Evolutionary conservation across 2,329 filamentous ascomycete species (phyloP).

Genomic region (Trematosphaeria pertusa): DNA sequence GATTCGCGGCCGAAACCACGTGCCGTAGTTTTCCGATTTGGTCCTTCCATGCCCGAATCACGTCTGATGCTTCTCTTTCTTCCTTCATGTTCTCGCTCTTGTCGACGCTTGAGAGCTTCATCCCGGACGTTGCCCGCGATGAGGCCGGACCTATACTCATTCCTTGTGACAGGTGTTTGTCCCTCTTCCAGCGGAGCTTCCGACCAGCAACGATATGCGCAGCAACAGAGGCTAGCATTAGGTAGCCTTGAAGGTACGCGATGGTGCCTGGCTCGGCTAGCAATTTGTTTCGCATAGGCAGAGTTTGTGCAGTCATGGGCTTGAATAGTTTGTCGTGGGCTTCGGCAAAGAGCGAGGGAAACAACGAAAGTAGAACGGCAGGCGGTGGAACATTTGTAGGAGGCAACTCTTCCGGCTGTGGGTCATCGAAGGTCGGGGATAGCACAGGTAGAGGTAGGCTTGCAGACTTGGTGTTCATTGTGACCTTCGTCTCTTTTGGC

Average conservation of each 20-base stretch:
- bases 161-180: conserved; percentile 81
- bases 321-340: conserved; percentile 71
- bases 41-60: conserved; percentile 75
- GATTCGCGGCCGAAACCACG: conserved; percentile 71
- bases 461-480: neutral
- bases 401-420: conserved; percentile 54
- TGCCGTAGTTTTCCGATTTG: conserved; percentile 77
- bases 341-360: conserved; percentile 73
- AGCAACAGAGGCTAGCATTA: conserved; percentile 70
- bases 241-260: conserved; percentile 69
- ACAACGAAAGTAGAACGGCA: conserved; percentile 78
- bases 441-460: conserved; percentile 25
- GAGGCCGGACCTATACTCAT: conserved; percentile 84
- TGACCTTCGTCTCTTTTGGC: conserved; percentile 5
- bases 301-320: conserved; percentile 65
- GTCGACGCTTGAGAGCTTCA: conserved; percentile 90
- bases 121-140: conserved; percentile 72
- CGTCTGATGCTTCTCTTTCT: conserved; percentile 82
- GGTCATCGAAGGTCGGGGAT: conserved; percentile 27
- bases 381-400: conserved; percentile 91
- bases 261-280: conserved; percentile 68
- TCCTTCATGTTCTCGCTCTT: conserved; percentile 82
- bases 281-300: conserved; percentile 67
- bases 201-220: conserved; percentile 85
- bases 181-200: conserved; percentile 88